phyloP scores from a whole-genome alignment of 371 early-diverging fungal species.

The Circinella umbellata region DNA sequence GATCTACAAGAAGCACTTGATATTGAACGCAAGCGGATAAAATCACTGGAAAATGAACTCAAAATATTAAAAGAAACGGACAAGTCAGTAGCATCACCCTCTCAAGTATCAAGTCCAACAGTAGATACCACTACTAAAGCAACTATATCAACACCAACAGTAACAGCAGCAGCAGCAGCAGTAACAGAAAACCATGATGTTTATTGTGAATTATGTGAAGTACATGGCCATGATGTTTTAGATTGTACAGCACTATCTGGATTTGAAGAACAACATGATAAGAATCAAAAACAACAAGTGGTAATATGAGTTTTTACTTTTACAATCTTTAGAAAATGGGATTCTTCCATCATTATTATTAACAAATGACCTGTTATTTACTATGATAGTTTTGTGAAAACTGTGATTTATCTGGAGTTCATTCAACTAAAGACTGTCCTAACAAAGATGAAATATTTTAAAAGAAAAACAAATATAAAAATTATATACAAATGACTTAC shows the following conservation, averaged over 20 bases:
- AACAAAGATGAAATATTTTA: conserved; percentile 61
- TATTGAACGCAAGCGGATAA: conserved; percentile 34
- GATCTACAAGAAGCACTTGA: conserved; percentile 68
- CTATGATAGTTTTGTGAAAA: conserved; percentile 64
- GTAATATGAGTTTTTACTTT: background rate
- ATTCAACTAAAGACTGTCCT: conserved; percentile 70
- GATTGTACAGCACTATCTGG: conserved; percentile 38
- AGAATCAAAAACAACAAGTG: background rate
- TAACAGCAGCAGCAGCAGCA: too few relatives aligned
- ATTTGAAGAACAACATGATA: background rate
- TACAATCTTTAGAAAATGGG: too few relatives aligned
- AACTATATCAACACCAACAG: background rate
- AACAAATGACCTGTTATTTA: background rate
- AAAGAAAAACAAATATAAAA: background rate
- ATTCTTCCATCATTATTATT: too few relatives aligned
- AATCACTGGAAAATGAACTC: conserved; percentile 14
- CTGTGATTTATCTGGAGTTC: conserved; percentile 64
- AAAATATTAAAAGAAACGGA: conserved; percentile 1
- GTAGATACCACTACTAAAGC: background rate
- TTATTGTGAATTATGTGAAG: conserved; percentile 68
- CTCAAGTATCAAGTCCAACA: background rate
- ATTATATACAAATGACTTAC: background rate
- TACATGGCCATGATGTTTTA: conserved; percentile 59
- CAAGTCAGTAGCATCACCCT: background rate
- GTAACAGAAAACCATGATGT: conserved; percentile 4